phyloP scores from a whole-genome alignment of 2,329 filamentous ascomycete genomes.

The Aureobasidium melanogenum region DNA sequence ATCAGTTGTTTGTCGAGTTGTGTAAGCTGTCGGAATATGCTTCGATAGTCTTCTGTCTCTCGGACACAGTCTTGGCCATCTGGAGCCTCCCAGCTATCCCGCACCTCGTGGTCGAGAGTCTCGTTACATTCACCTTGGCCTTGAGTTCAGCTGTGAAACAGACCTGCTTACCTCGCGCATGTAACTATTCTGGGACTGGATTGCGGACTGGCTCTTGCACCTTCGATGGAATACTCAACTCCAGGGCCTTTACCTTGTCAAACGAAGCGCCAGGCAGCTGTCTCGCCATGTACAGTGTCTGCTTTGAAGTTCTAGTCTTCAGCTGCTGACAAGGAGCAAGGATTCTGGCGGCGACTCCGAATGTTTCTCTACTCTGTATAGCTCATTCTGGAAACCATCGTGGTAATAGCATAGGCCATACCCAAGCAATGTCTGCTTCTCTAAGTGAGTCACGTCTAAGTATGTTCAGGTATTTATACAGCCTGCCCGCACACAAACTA shows the following conservation, averaged over 20 bases:
- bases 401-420: not conserved
- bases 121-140: not conserved
- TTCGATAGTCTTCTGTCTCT: slow-evolving; percentile 2
- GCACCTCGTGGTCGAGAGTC: not conserved
- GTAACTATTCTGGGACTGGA: not conserved
- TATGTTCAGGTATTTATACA: not conserved
- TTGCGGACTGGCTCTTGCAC: not conserved
- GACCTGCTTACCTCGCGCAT: not conserved
- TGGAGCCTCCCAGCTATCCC: not conserved
- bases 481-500: too few relatives aligned
- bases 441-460: not conserved
- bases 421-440: not conserved
- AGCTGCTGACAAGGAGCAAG: not conserved
- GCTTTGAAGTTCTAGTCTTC: not conserved
- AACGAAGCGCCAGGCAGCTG: not conserved
- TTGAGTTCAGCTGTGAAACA: not conserved
- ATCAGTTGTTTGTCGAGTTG: not conserved
- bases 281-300: not conserved
- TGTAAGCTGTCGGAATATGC: not conserved
- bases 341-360: not conserved
- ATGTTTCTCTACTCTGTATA: not conserved
- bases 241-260: not conserved
- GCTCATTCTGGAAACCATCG: not conserved
- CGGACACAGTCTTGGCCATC: not conserved
- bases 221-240: not conserved